Conservation (phyloP, 352 stramenopile genomes). For the Globisporangium ultimum region DNA sequence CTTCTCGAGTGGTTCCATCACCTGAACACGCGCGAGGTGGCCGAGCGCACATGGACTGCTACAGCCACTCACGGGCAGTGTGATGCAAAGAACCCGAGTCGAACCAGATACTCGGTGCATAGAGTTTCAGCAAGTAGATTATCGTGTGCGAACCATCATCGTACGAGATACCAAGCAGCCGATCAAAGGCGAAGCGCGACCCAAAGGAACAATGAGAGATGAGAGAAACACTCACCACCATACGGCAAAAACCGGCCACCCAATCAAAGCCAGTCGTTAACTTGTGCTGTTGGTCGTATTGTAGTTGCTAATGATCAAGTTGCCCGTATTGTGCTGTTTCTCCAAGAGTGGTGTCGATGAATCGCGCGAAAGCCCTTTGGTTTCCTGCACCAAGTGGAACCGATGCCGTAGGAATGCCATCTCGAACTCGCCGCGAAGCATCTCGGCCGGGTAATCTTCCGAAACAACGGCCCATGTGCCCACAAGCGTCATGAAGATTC, state of each 20-base stretch:
- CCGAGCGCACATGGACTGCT: conserved; percentile 23
- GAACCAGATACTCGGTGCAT: conserved; percentile 23
- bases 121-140: conserved; percentile 28
- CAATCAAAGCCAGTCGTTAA: no score
- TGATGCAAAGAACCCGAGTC: conserved; percentile 4
- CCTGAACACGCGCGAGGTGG: conserved; percentile 18
- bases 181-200: background rate
- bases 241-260: no score
- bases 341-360: conserved; percentile 36
- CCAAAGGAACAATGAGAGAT: no score
- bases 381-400: conserved; percentile 77
- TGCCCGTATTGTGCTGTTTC: conserved; percentile 12
- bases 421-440: conserved; percentile 76
- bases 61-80: conserved; percentile 21
- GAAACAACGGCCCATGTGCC: conserved; percentile 73
- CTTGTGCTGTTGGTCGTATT: background rate
- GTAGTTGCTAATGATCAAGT: background rate
- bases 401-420: conserved; percentile 80
- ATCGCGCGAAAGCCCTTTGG: conserved; percentile 54
- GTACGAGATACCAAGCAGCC: conserved; percentile 32
- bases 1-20: conserved; percentile 31
- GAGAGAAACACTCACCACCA: no score
- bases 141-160: conserved; percentile 23
- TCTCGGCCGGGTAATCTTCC: conserved; percentile 70
- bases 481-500: conserved; percentile 83